Percentiles rank a stretch among this genome's conserved stretches.
Conservation (phyloP, 441 rosid genomes). For the Lepidium campestre region DNA sequence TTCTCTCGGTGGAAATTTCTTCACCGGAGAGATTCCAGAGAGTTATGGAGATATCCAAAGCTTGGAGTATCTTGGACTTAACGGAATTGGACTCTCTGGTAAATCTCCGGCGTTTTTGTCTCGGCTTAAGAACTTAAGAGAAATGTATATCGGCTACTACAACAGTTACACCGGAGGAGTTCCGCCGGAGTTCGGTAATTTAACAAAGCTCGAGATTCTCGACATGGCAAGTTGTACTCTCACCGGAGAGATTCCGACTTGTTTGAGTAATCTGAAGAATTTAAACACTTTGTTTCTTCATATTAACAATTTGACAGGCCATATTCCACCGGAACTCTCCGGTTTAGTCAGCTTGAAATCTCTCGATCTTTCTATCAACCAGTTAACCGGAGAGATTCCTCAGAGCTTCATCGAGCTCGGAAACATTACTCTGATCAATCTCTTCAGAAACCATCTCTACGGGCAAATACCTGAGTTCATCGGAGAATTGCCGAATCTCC, state of each 20-base stretch:
- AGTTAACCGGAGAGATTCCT: constrained; percentile 70
- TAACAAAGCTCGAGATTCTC: constrained; percentile 45
- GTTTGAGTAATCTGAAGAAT: constrained; percentile 46
- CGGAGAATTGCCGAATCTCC: constrained; percentile 64
- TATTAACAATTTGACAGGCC: constrained; percentile 55
- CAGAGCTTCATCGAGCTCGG: constrained; percentile 40
- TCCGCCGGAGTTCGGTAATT: constrained; percentile 68
- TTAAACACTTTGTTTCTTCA: constrained; percentile 70
- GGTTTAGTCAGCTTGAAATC: constrained; percentile 55
- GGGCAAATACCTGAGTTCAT: constrained; percentile 64
- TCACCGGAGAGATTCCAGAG: constrained; percentile 67
- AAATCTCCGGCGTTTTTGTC: constrained; percentile 51
- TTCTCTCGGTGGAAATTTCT: constrained; percentile 65
- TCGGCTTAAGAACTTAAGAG: constrained; percentile 48
- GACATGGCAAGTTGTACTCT: constrained; percentile 64
- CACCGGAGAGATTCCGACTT: constrained; percentile 68
- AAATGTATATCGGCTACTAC: constrained; percentile 53
- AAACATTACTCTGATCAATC: constrained; percentile 48
- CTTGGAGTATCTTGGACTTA: constrained; percentile 62
- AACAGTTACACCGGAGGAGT: constrained; percentile 54
- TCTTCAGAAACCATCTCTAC: constrained; percentile 51
- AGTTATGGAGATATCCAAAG: constrained; percentile 53
- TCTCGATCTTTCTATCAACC: constrained; percentile 63
- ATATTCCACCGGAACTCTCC: constrained; percentile 61
- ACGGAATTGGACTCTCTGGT: constrained; percentile 49